These are phyloP conservation scores for Corymbia maculata DNA, from an alignment of 345 rosid genomes.

Conservation along the genomic window DNA sequence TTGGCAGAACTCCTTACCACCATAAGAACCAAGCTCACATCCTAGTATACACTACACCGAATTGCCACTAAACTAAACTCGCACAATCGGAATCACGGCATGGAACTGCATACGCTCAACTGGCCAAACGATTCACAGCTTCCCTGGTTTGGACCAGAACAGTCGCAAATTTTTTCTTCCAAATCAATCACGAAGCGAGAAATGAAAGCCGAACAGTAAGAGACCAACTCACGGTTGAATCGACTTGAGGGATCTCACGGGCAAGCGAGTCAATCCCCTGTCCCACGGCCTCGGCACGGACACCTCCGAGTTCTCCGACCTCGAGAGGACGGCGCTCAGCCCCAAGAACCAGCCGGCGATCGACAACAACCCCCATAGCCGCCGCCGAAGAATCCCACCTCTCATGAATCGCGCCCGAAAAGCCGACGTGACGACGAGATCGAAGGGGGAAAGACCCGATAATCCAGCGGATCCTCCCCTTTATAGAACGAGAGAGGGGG, in stretches of 20 bases:
- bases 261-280: background rate
- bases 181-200: background rate
- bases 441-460: background rate
- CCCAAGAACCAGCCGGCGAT: background rate
- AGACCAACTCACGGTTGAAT: background rate
- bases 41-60: background rate
- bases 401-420: background rate
- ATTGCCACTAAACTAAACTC: background rate
- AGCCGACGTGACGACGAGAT: background rate
- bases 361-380: background rate
- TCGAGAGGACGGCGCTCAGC: background rate
- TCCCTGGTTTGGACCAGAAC: background rate
- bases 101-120: background rate
- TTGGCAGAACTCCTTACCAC: background rate
- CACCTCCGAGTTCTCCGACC: background rate
- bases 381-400: background rate
- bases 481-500: background rate
- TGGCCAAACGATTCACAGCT: background rate
- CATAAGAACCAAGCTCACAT: background rate
- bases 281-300: background rate
- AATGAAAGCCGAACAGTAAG: background rate
- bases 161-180: background rate
- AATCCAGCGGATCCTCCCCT: background rate
- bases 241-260: background rate
- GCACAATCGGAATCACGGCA: background rate